These are phyloP conservation scores for Brassica incana DNA, from an alignment of 345 rosid species.

Conservation along the genomic window DNA sequence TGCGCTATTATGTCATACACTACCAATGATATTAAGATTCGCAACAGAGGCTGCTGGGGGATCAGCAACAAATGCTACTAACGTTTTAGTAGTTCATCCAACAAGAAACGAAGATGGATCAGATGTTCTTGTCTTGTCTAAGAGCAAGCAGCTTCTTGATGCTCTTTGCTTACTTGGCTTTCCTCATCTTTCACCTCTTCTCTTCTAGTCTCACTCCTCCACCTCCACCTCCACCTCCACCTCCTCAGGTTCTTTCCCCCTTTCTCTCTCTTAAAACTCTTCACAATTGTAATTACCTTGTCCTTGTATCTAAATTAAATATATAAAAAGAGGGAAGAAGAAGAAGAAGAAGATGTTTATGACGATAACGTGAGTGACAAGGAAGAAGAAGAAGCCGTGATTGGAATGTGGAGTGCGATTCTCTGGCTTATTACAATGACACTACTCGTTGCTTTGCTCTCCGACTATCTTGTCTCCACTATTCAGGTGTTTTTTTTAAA, in stretches of 20 bases:
- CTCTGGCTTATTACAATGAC: slow-evolving; percentile 83
- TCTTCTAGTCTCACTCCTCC: slow-evolving; percentile 49
- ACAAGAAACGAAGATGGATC: slow-evolving; percentile 21
- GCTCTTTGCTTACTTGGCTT: slow-evolving; percentile 74
- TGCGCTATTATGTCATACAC: slow-evolving; percentile 74
- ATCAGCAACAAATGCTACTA: not conserved
- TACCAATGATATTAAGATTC: slow-evolving; percentile 66
- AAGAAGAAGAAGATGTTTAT: slow-evolving; percentile 52
- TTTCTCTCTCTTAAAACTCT: not conserved
- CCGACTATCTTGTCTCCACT: slow-evolving; percentile 87
- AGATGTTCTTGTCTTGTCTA: slow-evolving; percentile 56
- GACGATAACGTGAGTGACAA: slow-evolving; percentile 44
- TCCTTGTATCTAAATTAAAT: not conserved
- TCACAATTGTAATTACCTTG: not conserved
- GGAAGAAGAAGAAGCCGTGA: slow-evolving; percentile 72
- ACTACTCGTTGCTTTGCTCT: slow-evolving; percentile 66
- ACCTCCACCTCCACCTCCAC: not conserved
- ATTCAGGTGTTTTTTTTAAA: slow-evolving; percentile 54
- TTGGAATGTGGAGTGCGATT: slow-evolving; percentile 83
- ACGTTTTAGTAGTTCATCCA: not conserved
- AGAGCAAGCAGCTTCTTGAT: slow-evolving; percentile 83
- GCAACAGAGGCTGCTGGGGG: slow-evolving; percentile 26
- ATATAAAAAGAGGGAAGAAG: slow-evolving; percentile 7
- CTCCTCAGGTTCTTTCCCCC: slow-evolving; percentile 17
- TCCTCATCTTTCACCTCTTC: slow-evolving; percentile 82